Conservation (phyloP, 176 grass and related monocot genomes). For the Carex kokanica region DNA sequence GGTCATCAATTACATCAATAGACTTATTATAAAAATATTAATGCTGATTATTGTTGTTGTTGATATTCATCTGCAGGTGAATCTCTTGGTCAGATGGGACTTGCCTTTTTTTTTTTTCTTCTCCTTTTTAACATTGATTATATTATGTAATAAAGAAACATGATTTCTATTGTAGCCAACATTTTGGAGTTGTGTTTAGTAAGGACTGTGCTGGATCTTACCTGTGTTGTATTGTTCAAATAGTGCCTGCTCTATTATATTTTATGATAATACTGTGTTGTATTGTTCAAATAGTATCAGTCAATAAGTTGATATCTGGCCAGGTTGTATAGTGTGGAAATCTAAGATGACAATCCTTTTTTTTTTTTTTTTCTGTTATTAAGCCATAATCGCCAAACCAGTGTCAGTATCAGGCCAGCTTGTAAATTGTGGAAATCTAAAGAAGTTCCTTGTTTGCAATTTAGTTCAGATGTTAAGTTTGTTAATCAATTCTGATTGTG, state of each 20-base stretch:
- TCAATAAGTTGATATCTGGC: background rate
- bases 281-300: background rate
- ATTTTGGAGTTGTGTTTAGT: background rate
- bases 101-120: background rate
- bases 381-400: background rate
- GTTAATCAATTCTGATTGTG: background rate
- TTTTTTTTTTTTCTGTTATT: background rate
- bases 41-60: background rate
- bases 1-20: conserved; percentile 8
- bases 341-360: background rate
- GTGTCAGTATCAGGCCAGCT: background rate
- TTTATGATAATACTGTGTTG: background rate
- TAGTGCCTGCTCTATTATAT: background rate
- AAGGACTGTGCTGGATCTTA: background rate
- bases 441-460: background rate
- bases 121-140: background rate
- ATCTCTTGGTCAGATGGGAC: background rate
- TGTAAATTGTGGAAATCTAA: background rate
- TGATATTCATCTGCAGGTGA: background rate
- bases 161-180: background rate
- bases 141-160: background rate
- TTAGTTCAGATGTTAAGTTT: background rate
- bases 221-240: background rate
- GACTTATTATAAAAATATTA: background rate
- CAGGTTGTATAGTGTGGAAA: background rate